Percentiles rank a stretch among this genome's conserved stretches.
These are phyloP conservation scores for Trichoderma arundinaceum DNA, from an alignment of 2,329 filamentous ascomycete species.

Conservation along the genomic window DNA sequence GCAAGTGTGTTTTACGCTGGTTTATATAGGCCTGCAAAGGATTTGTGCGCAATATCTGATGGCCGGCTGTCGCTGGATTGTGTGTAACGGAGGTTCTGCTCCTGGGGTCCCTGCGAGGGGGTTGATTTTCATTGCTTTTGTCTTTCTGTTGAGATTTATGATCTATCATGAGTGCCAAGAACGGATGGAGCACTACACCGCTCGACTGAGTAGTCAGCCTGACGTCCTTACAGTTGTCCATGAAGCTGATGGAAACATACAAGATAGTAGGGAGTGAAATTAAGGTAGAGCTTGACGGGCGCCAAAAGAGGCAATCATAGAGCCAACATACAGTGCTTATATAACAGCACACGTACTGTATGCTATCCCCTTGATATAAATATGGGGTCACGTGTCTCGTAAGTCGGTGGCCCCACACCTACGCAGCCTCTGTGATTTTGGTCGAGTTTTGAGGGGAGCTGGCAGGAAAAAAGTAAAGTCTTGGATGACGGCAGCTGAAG, in stretches of 20 bases:
- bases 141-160: background rate
- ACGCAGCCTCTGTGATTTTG: background rate
- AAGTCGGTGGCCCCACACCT: background rate
- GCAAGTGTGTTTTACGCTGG: background rate
- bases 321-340: background rate
- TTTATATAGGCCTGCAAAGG: background rate
- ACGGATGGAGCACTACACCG: background rate
- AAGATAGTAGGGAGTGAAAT: background rate
- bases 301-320: background rate
- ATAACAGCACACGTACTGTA: background rate
- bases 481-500: background rate
- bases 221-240: background rate
- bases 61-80: background rate
- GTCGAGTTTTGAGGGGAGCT: background rate
- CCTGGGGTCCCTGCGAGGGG: background rate
- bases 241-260: background rate
- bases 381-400: slow-evolving; percentile 19
- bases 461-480: background rate
- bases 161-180: background rate
- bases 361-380: too few relatives aligned
- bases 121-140: background rate
- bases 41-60: background rate
- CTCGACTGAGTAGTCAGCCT: background rate
- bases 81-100: background rate
- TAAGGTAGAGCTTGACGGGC: background rate